Conservation (phyloP, 2,329 filamentous ascomycete genomes). For the Venturia aucupariae region DNA sequence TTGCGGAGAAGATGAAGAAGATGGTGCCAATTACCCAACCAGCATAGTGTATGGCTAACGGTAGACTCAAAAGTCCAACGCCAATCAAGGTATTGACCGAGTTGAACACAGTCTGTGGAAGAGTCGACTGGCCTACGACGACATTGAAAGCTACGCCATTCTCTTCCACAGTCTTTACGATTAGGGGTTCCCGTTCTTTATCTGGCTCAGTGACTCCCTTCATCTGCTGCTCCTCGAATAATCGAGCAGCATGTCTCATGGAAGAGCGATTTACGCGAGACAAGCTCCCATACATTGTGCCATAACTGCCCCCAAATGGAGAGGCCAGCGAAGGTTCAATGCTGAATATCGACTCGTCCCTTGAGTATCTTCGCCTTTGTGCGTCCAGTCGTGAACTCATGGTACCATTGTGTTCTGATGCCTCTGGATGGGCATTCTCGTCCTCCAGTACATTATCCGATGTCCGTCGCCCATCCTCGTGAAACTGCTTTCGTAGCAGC, state of each 20-base stretch:
- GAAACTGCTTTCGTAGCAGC: conserved; percentile 32
- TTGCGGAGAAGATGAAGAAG: conserved; percentile 64
- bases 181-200: conserved; percentile 54
- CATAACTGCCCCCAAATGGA: conserved; percentile 64
- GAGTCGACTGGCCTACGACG: conserved; percentile 85
- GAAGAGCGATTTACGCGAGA: conserved; percentile 48
- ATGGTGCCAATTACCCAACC: conserved; percentile 78
- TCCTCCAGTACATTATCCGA: conserved; percentile 15
- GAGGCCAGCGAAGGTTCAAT: conserved; percentile 51
- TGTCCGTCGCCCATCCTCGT: conserved; percentile 22
- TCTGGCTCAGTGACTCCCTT: conserved; percentile 33
- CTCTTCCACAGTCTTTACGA: conserved; percentile 85
- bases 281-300: conserved; percentile 51
- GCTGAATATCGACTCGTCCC: conserved; percentile 37
- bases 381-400: conserved; percentile 19
- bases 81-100: conserved; percentile 90
- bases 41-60: conserved; percentile 76
- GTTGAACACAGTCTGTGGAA: conserved; percentile 94
- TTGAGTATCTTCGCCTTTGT: conserved; percentile 20
- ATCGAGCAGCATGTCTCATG: conserved; percentile 45
- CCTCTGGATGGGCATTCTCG: conserved; percentile 19
- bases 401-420: conserved; percentile 15
- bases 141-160: conserved; percentile 73
- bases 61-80: conserved; percentile 79
- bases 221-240: conserved; percentile 39